Base-by-base conservation (phyloP, 441 rosid species). In the Omphalea diandra region DNA sequence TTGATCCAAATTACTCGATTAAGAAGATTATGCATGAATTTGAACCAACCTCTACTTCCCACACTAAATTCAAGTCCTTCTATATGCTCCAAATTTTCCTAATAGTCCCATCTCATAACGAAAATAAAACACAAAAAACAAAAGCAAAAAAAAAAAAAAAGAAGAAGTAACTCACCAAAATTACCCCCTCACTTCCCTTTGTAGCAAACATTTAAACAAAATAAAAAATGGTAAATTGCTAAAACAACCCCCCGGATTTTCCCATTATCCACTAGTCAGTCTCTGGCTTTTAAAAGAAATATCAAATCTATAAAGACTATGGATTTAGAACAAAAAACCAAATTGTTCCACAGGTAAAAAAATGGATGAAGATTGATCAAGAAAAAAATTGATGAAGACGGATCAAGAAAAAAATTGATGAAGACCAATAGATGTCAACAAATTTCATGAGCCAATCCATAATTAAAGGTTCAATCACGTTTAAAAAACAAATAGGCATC, bases 181-280 rank as follows among this genome's bases (percentile, higher is more conserved):
- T 15, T 14, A 17, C 22, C 63, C 63, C 44, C 4, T 33, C 17
- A n/a, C 44, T 59, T 59, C 63, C 17, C 29, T 52, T 17, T 14
- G 27, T 15, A 43, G 66, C 10, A 1, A 41, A 2, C 14, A 7
- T 63, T 27, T 20, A 50, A 24, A 9, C 4, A 22, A 60, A 36
- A 58, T 58, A 15, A 36, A 56, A 59, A 59, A 14, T 59, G 43
- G 63, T 35, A 5, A n/a, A 59, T n/a, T 11, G 31, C 63, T n/a
- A n/a, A n/a, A n/a, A n/a, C n/a, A n/a, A n/a, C n/a, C n/a, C n/a
- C n/a, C n/a, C n/a, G n/a, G n/a, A n/a, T n/a, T n/a, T n/a, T n/a
- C n/a, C n/a, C n/a, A n/a, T n/a, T n/a, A n/a, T n/a, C n/a, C n/a
- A n/a, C n/a, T n/a, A n/a, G n/a, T n/a, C n/a, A n/a, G n/a, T n/a